Conservation (phyloP, 2,329 filamentous ascomycete species). For the Raffaelea deltoideospora region DNA sequence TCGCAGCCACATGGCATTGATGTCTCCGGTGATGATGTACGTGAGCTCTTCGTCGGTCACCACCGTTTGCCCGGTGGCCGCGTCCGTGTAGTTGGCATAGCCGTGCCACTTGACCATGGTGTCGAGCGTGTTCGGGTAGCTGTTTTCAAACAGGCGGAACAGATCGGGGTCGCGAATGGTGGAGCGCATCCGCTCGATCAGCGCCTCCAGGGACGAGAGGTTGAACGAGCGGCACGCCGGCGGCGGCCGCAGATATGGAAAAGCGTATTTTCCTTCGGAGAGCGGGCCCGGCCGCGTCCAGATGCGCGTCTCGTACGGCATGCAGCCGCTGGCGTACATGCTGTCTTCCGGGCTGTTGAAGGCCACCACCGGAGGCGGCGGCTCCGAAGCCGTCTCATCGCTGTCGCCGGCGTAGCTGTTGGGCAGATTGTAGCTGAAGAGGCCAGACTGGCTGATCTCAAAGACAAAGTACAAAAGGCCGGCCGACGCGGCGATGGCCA, state of each 20-base stretch:
- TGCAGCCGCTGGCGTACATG: constrained; percentile 2
- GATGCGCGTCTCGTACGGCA: constrained; percentile 10
- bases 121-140: constrained; percentile 69
- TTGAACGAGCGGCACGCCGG: constrained; percentile 56
- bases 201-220: constrained; percentile 51
- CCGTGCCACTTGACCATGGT: constrained; percentile 69
- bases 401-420: too few relatives aligned
- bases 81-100: constrained; percentile 25
- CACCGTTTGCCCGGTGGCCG: constrained; percentile 10
- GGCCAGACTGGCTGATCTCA: too few relatives aligned
- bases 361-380: too few relatives aligned
- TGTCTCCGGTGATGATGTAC: constrained; percentile 73
- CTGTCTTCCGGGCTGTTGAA: background rate
- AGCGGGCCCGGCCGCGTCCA: constrained; percentile 11
- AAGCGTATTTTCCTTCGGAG: constrained; percentile 16
- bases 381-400: too few relatives aligned
- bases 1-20: constrained; percentile 77
- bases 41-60: constrained; percentile 45
- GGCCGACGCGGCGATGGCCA: too few relatives aligned
- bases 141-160: constrained; percentile 68
- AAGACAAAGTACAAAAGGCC: too few relatives aligned
- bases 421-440: too few relatives aligned
- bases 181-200: constrained; percentile 33
- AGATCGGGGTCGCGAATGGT: constrained; percentile 43
- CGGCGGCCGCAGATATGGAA: constrained; percentile 35